Evolutionary conservation across 2,329 filamentous ascomycete species (phyloP).

Genomic region (Aspergillus intermedius): DNA sequence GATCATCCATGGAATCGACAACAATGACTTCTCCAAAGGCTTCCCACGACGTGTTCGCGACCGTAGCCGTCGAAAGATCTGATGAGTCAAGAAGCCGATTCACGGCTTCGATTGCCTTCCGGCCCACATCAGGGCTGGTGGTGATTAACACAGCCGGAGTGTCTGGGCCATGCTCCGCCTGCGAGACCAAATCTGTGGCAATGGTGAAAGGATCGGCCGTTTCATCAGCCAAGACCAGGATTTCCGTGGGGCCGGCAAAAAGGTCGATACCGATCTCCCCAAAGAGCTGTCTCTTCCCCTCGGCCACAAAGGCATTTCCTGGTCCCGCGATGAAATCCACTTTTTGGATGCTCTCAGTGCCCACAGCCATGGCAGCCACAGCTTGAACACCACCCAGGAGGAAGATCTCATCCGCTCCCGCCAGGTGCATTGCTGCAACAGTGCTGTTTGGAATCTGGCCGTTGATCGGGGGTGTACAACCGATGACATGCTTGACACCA

Average conservation of each 20-base stretch:
- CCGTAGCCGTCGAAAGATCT: too few relatives aligned
- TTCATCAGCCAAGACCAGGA: constrained; percentile 46
- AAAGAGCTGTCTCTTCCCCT: constrained; percentile 35
- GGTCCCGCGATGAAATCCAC: constrained; percentile 50
- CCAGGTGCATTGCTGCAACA: constrained; percentile 46
- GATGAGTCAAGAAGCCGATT: constrained; percentile 28
- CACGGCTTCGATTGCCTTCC: constrained; percentile 32
- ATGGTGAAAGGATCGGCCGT: constrained; percentile 41
- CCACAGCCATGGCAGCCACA: constrained; percentile 47
- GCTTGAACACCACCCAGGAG: constrained; percentile 50
- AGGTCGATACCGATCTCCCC: constrained; percentile 43
- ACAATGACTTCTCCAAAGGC: too few relatives aligned
- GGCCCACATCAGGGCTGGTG: constrained; percentile 36
- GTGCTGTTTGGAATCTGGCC: constrained; percentile 10
- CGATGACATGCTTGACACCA: too few relatives aligned
- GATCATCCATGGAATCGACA: too few relatives aligned
- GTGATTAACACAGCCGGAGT: constrained; percentile 48
- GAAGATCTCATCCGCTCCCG: constrained; percentile 47
- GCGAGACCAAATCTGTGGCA: constrained; percentile 44
- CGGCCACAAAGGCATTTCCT: constrained; percentile 51
- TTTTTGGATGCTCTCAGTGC: constrained; percentile 44
- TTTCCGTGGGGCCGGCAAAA: constrained; percentile 49
- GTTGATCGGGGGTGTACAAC: too few relatives aligned
- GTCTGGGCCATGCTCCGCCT: constrained; percentile 50
- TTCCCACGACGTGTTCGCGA: too few relatives aligned